Evolutionary conservation across 306 rosid genomes (phyloP), one percentile per base, ranked within the genome.

Genomic region (Casuarina cunninghamiana): DNA sequence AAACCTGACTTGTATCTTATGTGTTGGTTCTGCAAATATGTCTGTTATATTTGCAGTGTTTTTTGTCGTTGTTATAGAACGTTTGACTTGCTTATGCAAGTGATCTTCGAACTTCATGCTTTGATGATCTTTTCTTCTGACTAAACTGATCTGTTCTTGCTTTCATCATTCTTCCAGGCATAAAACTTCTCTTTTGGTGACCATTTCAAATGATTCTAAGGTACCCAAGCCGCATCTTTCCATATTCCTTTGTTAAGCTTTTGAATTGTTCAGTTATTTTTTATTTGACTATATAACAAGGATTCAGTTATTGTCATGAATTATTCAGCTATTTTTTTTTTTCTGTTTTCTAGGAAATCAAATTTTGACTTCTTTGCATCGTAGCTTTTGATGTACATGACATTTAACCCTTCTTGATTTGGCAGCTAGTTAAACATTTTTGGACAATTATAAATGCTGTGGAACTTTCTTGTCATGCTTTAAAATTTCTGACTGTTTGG

Each of bases 161-260:
- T 69, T 57, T 66, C 60, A 75, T 80, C 71, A 45, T 54, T 80
- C 82, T 78, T 73, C 71, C 90, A 93, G 98, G 79, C 96, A 93
- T 78, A 89, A 81, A 75, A 72, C 90, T 26, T 90, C 97, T 10
- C 93, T 88, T 78, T 88, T 93, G 90, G 93, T 78, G 82, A 85
- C 91, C 68, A 83, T 91, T 74, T 85, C 98, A n/a, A 86, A 84
- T 84, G 94, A 91, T 83, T 91, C 97, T 5, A 93, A 89, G 98
- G 97, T 90, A 74, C 45, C 19, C 10, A 53, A 73, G 39, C 43
- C 57, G 21, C 69, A 53, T 15, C 42, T 79, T 26, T 46, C 26
- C 46, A 44, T 58, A 53, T 19, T 3, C 44, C 10, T 17, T 80
- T 80, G 65, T 21, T 55, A n/a, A 41, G 60, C 46, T 42, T 73